Evolutionary conservation across 306 rosid genomes (phyloP).

Genomic region (Canavalia gladiata): DNA sequence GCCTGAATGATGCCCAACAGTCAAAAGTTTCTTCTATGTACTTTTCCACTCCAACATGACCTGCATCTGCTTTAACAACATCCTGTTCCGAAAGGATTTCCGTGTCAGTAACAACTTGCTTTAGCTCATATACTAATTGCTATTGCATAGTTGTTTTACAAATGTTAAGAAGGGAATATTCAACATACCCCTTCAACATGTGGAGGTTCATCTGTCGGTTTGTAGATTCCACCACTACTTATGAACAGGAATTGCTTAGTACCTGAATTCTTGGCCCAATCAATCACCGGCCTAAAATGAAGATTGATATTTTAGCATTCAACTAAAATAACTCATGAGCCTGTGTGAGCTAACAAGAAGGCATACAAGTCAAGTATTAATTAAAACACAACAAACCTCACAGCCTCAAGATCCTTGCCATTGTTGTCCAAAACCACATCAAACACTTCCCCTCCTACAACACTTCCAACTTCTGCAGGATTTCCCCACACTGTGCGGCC

Average conservation of each 20-base stretch:
- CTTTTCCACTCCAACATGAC: slow-evolving; percentile 93
- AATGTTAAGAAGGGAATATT: slow-evolving; percentile 2
- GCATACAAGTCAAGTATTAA: slow-evolving; percentile 12
- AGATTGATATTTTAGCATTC: slow-evolving; percentile 27
- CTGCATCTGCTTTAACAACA: slow-evolving; percentile 82
- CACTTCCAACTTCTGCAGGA: slow-evolving; percentile 74
- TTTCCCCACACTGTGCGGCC: slow-evolving; percentile 88
- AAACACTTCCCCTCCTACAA: slow-evolving; percentile 73
- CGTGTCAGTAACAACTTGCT: neutral
- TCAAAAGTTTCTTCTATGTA: slow-evolving; percentile 72
- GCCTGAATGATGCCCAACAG: slow-evolving; percentile 83
- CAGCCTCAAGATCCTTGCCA: slow-evolving; percentile 90
- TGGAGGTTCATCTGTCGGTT: slow-evolving; percentile 88
- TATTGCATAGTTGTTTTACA: slow-evolving; percentile 22
- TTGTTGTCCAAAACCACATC: slow-evolving; percentile 97
- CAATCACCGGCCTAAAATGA: slow-evolving; percentile 78
- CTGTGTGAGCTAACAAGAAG: slow-evolving; percentile 5
- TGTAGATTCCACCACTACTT: slow-evolving; percentile 97
- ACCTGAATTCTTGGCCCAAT: slow-evolving; percentile 95
- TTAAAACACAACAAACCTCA: slow-evolving; percentile 60
- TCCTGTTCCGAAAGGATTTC: slow-evolving; percentile 60
- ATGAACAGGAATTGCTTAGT: slow-evolving; percentile 86
- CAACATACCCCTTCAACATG: slow-evolving; percentile 93
- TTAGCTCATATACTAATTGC: neutral
- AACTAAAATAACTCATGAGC: slow-evolving; percentile 4